Base-by-base conservation (phyloP, 2,329 filamentous ascomycete genomes). In the Beauveria sp. region DNA sequence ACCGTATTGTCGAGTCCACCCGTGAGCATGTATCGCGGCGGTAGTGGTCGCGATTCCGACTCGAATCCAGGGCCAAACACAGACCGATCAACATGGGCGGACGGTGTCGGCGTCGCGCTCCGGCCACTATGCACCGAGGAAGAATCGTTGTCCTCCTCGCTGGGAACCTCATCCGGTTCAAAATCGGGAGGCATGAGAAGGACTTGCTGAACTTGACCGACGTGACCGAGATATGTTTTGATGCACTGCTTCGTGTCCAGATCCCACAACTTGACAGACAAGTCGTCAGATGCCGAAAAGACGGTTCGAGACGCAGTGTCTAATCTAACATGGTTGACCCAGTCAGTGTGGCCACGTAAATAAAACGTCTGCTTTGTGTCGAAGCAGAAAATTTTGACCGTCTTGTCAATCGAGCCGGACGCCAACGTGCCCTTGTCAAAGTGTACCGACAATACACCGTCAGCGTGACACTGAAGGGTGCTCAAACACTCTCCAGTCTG, bases 291-390 rank as follows among this genome's bases (percentile, higher is more conserved):
- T 1, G 92, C 92, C 0, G 93, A 96, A 70, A 98, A 89, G 3
- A 98, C 82, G 0, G 93, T 97, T 16, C 91, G 87, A 10, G 91
- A 96, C 1, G 83, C 77, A 0, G 87, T 83, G 72, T 99, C 92
- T 43, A 99, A 85, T 66, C 89, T 88, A 38, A 98, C 93, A n/a
- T 90, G 88, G 75, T 99, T 99, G 69, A 99, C 93, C 90, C 93
- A 98, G 73, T 98, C 93, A 0, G 82, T 85, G 72, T 99, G 95
- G 9, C 93, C 93, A 26, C 88, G 86, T 14, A 99, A 80, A 57
- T 86, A 83, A 67, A 89, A 96, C 0, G 88, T 89, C 59, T 90
- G 87, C 72, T 91, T 91, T 63, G 89, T 90, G 68, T 89, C 84
- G 69, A 96, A 95, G 73, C 96, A 93, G 84, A 93, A 97, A 51